Evolutionary conservation across 2,329 filamentous ascomycete species (phyloP), one percentile per base, ranked within the genome.

Genomic region (Zymoseptoria ardabiliae): DNA sequence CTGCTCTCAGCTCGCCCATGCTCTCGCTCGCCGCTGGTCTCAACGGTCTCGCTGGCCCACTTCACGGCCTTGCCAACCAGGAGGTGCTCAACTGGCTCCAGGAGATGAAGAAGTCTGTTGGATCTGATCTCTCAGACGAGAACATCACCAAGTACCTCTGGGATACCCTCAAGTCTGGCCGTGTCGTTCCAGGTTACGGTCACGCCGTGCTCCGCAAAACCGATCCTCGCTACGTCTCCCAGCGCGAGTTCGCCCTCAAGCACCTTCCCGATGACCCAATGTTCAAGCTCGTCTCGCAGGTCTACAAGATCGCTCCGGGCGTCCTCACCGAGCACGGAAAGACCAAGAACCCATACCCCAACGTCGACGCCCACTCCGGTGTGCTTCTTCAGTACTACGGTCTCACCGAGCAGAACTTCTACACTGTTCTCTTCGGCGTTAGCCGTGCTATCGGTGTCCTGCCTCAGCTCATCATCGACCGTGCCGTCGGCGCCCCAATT

Each of bases 321-420:
- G 94, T 99, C 20, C 82, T 99, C 69, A 94, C 85, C 70, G 86
- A 97, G 79, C 94, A 99, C 73, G 94, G 94, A 76, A 97, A 97
- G 71, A 75, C 73, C 56, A 75, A 75, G 70, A 75, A 75, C 66
- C 73, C 94, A 1, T 96, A 93, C 78, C 94, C 94, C 65, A 99
- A 99, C 74, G 94, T 99, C 63, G 94, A 99, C 76, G 91, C 89
- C 53, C 88, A 85, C 64, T 96, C 91, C 0, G 94, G 94, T 65
- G 94, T 99, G 69, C 90, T 99, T 68, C 90, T 99, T 71, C 94
- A 99, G 84, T 94, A 99, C 88, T 99, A 99, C 82, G 94, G 94
- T 74, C 84, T 99, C 77, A 97, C 90, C 66, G 93, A 99, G 85
- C 89, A 94, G 79, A 97, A 87, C 88, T 99, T 95, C 88, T 99